phyloP scores from a whole-genome alignment of 208 protist genomes.

The Trypanosoma scelopori region DNA sequence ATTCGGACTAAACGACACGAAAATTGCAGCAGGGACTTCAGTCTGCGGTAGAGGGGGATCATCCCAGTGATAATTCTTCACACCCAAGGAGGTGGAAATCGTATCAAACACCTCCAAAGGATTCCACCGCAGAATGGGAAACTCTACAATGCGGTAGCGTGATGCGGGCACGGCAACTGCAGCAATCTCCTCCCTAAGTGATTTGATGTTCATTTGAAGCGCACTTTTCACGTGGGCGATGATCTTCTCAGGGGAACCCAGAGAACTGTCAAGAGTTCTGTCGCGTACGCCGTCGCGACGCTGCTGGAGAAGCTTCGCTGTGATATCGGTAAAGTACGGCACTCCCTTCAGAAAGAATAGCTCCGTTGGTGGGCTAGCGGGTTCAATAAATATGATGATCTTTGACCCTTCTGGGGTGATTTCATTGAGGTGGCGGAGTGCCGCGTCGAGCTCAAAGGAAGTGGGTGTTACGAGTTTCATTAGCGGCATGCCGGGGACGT shows the following conservation, averaged over 20 bases:
- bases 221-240: constrained; percentile 24
- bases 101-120: constrained; percentile 57
- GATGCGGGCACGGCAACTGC: constrained; percentile 7
- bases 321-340: constrained; percentile 48
- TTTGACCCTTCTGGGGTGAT: constrained; percentile 12
- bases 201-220: constrained; percentile 21
- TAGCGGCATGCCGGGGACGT: constrained; percentile 24
- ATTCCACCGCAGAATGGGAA: constrained; percentile 50
- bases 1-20: constrained; percentile 56
- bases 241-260: constrained; percentile 28
- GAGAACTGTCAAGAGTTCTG: constrained; percentile 9
- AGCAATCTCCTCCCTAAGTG: constrained; percentile 31
- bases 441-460: constrained; percentile 44
- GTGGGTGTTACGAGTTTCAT: constrained; percentile 35
- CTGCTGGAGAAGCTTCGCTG: constrained; percentile 26
- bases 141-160: constrained; percentile 26
- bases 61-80: constrained; percentile 26
- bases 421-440: constrained; percentile 33
- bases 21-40: constrained; percentile 49
- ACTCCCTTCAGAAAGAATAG: constrained; percentile 74
- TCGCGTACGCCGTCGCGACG: constrained; percentile 23
- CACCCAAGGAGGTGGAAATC: constrained; percentile 36
- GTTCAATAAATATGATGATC: constrained; percentile 70
- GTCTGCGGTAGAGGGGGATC: not conserved
- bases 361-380: constrained; percentile 37